phyloP scores from a whole-genome alignment of 768 basidiomycete species.

The Tricholoma sp. region DNA sequence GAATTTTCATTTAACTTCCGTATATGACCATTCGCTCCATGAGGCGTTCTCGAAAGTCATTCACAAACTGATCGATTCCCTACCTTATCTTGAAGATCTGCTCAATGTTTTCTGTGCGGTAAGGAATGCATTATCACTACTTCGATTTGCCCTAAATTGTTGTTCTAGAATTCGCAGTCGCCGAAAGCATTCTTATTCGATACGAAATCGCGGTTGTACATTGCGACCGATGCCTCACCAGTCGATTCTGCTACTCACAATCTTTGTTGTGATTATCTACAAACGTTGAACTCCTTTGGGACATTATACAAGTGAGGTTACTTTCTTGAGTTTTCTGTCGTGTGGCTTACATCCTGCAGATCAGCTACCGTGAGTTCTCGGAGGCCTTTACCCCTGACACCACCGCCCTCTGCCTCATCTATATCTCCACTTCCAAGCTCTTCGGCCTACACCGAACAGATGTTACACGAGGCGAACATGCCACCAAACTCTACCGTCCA shows the following conservation, averaged over 20 bases:
- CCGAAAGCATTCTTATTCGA: slow-evolving; percentile 95
- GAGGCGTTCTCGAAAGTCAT: slow-evolving; percentile 90
- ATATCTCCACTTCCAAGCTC: slow-evolving; percentile 16
- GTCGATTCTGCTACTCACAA: slow-evolving; percentile 86
- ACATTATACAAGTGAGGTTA: slow-evolving; percentile 71
- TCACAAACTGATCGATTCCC: slow-evolving; percentile 79
- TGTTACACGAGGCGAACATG: slow-evolving; percentile 5
- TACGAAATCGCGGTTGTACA: slow-evolving; percentile 73
- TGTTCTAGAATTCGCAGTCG: slow-evolving; percentile 76
- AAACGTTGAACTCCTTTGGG: slow-evolving; percentile 81
- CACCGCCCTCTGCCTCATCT: slow-evolving; percentile 23
- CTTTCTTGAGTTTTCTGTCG: background rate
- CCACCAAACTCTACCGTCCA: slow-evolving; percentile 3
- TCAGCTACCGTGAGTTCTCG: slow-evolving; percentile 27
- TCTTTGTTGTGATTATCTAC: slow-evolving; percentile 87
- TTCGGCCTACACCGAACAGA: slow-evolving; percentile 16
- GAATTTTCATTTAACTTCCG: slow-evolving; percentile 88
- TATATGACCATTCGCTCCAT: slow-evolving; percentile 88
- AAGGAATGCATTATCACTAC: slow-evolving; percentile 15
- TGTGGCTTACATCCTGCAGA: slow-evolving; percentile 16
- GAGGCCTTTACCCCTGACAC: slow-evolving; percentile 19
- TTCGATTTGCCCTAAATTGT: slow-evolving; percentile 6
- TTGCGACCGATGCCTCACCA: slow-evolving; percentile 92
- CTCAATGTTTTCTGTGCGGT: slow-evolving; percentile 83
- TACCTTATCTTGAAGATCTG: slow-evolving; percentile 83